Evolutionary conservation across 2,329 filamentous ascomycete genomes (phyloP).

Genomic region (Plectosphaerella cucumerina): DNA sequence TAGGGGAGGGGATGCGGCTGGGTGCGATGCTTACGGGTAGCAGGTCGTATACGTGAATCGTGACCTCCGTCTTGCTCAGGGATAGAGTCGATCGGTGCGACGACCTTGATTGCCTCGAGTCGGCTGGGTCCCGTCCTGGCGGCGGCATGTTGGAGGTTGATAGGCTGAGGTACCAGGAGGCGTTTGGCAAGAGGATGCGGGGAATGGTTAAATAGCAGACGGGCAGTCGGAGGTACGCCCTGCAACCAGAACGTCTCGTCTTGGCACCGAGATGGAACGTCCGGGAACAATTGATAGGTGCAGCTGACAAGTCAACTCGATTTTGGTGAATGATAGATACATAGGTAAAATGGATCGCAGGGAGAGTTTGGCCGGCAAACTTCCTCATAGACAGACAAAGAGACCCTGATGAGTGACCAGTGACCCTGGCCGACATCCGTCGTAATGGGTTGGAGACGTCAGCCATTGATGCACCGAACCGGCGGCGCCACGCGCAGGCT

Average conservation of each 20-base stretch:
- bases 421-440: no score
- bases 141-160: background rate
- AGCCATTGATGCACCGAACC: no score
- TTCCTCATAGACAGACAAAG: background rate
- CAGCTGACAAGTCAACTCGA: no score
- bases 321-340: no score
- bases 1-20: background rate
- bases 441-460: no score
- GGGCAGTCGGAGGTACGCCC: no score
- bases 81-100: conserved; percentile 64
- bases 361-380: background rate
- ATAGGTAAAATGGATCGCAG: background rate
- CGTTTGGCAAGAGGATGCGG: background rate
- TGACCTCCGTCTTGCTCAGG: conserved; percentile 67
- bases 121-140: background rate
- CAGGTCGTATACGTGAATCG: conserved; percentile 75
- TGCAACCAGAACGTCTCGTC: no score
- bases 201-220: background rate
- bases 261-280: no score
- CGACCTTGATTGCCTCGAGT: conserved; percentile 15
- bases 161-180: background rate
- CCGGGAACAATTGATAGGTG: no score
- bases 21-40: conserved; percentile 51
- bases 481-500: no score
- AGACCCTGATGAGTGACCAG: background rate